These are phyloP conservation scores for Colletotrichum sp. DNA, from an alignment of 2,329 filamentous ascomycete species.

Conservation along the genomic window DNA sequence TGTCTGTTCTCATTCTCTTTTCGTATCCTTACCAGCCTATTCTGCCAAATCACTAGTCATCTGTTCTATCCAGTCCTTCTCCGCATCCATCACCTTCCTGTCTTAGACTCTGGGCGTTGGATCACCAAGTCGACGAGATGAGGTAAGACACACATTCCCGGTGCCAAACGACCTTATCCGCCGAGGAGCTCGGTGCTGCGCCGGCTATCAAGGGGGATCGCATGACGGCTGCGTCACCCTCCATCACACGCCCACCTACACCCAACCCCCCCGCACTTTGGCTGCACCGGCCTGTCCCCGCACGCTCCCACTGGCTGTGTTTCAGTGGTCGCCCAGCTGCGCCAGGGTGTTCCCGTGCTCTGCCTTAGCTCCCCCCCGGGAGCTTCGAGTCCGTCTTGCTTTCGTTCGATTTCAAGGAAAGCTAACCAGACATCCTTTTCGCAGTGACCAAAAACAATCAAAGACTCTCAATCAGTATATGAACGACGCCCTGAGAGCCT, in stretches of 20 bases:
- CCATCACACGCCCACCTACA: constrained; percentile 12
- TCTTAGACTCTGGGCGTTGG: not conserved
- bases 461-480: constrained; percentile 13
- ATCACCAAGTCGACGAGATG: constrained; percentile 11
- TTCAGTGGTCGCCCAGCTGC: constrained; percentile 7
- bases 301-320: constrained; percentile 20
- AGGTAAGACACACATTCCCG: constrained; percentile 6
- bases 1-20: not conserved
- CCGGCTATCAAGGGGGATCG: constrained; percentile 17
- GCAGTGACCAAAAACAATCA: not conserved
- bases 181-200: not conserved
- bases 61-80: not conserved
- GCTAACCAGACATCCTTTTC: constrained; percentile 3
- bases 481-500: constrained; percentile 7
- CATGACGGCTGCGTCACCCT: constrained; percentile 20
- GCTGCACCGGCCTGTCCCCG: constrained; percentile 13
- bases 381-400: constrained; percentile 20
- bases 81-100: not conserved
- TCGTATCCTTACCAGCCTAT: not conserved
- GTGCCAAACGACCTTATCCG: not conserved
- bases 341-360: constrained; percentile 21
- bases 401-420: constrained; percentile 4
- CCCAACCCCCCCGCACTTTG: constrained; percentile 18
- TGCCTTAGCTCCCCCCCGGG: constrained; percentile 18
- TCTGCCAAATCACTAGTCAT: not conserved